These are phyloP conservation scores for Neolentinus lepideus DNA, from an alignment of 1,284 basidiomycete species.

Conservation along the genomic window DNA sequence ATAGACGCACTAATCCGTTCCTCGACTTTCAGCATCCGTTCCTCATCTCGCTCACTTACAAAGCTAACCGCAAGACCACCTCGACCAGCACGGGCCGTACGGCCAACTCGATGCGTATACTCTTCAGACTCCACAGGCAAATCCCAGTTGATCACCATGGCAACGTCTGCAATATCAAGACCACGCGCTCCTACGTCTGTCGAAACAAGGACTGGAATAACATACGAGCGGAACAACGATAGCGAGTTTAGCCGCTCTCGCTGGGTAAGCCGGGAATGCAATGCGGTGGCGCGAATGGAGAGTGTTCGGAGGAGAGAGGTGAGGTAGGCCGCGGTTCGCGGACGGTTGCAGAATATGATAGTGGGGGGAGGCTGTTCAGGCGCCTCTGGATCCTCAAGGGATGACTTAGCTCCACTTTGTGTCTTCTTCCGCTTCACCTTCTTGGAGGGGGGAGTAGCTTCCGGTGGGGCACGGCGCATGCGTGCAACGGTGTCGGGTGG, in stretches of 20 bases:
- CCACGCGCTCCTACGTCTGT: conserved; percentile 95
- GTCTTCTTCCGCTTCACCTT: conserved; percentile 28
- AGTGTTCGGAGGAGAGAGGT: conserved; percentile 77
- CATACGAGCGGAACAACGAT: conserved; percentile 79
- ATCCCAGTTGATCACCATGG: conserved; percentile 97
- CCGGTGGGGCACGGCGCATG: conserved; percentile 57
- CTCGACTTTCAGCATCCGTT: conserved; percentile 81
- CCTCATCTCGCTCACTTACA: conserved; percentile 91
- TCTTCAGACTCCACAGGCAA: conserved; percentile 73
- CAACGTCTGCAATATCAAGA: conserved; percentile 92
- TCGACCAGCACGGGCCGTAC: conserved; percentile 92
- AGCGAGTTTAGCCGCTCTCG: conserved; percentile 82
- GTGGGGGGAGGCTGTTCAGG: conserved; percentile 77
- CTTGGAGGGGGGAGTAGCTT: conserved; percentile 25
- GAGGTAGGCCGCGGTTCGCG: conserved; percentile 86
- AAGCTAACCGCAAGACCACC: conserved; percentile 90
- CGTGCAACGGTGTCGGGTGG: conserved; percentile 74
- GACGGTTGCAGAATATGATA: conserved; percentile 90
- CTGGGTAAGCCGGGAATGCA: conserved; percentile 93
- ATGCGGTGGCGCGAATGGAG: conserved; percentile 77
- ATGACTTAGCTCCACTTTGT: conserved; percentile 7
- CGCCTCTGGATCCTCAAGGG: conserved; percentile 35
- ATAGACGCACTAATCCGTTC: conserved; percentile 68
- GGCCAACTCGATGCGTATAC: conserved; percentile 77
- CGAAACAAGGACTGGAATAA: conserved; percentile 88